A percentile compares a stretch with the other conserved stretches of the same genome.
Evolutionary conservation across 495 filamentous ascomycete genomes (phyloP).

Genomic region (Hamigera avellanea): DNA sequence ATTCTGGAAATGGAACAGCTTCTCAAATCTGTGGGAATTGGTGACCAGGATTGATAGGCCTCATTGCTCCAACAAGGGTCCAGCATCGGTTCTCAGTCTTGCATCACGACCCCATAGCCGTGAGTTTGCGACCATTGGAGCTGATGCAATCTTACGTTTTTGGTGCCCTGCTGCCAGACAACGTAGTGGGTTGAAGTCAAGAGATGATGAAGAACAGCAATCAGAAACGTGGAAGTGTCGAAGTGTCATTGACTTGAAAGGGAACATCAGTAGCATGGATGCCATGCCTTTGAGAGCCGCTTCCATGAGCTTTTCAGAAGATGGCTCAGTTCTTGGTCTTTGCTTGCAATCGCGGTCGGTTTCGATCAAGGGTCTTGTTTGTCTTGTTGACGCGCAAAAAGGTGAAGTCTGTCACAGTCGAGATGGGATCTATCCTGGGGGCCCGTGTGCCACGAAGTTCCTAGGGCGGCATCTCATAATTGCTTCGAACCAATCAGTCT

Average conservation of each 20-base stretch:
- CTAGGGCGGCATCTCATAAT: conserved; percentile 24
- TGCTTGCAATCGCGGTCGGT: conserved; percentile 22
- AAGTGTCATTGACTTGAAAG: conserved; percentile 41
- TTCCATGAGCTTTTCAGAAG: conserved; percentile 62
- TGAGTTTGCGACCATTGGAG: conserved; percentile 74
- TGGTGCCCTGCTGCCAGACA: conserved; percentile 62
- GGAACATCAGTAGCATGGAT: conserved; percentile 21
- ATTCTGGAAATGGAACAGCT: conserved; percentile 72
- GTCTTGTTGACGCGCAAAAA: conserved; percentile 26
- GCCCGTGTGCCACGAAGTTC: conserved; percentile 20
- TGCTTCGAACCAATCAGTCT: conserved; percentile 23
- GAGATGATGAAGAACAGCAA: conserved; percentile 35
- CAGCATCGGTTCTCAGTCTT: conserved; percentile 57
- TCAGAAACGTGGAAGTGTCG: conserved; percentile 66
- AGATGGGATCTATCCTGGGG: conserved; percentile 19
- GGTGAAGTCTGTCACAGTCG: conserved; percentile 22
- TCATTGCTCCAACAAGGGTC: conserved; percentile 43
- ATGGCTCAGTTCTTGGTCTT: conserved; percentile 75
- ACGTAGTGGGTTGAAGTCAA: conserved; percentile 49
- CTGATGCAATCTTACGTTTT: conserved; percentile 61
- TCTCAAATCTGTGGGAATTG: conserved; percentile 55
- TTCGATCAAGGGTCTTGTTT: conserved; percentile 13
- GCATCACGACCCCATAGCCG: conserved; percentile 49
- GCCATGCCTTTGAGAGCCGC: conserved; percentile 19
- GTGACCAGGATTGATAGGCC: conserved; percentile 73